Evolutionary conservation across 768 basidiomycete species (phyloP).

Genomic region (Amylocystis lapponica): DNA sequence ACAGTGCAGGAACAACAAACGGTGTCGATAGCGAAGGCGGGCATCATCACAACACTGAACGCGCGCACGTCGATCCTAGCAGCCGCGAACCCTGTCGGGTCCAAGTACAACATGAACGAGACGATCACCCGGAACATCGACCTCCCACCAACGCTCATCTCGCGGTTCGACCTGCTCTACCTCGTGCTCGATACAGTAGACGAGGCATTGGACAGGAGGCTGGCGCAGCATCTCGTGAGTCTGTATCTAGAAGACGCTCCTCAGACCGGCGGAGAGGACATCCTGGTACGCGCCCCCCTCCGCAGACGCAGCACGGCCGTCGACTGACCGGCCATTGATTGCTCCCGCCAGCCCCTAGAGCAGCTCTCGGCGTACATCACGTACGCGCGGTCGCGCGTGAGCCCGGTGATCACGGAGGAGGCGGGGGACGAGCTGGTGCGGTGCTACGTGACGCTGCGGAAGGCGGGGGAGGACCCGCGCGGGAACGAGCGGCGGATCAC

Average conservation of each 20-base stretch:
- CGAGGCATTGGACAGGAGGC: conserved; percentile 73
- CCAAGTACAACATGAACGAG: conserved; percentile 87
- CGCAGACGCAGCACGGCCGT: no score
- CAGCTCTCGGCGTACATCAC: conserved; percentile 93
- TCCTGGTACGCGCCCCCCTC: conserved; percentile 52
- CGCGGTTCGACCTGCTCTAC: conserved; percentile 94
- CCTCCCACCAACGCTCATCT: conserved; percentile 94
- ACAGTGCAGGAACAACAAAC: conserved; percentile 93
- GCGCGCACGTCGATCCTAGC: conserved; percentile 97
- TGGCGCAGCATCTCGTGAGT: conserved; percentile 90
- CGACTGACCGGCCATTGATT: no score
- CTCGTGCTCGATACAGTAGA: conserved; percentile 94
- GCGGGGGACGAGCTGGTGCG: conserved; percentile 81
- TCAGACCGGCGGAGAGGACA: conserved; percentile 55
- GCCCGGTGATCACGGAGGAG: conserved; percentile 81
- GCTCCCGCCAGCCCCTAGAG: conserved; percentile 62
- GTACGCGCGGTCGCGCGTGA: conserved; percentile 80
- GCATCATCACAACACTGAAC: conserved; percentile 97
- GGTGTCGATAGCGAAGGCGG: conserved; percentile 97
- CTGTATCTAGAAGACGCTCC: conserved; percentile 92
- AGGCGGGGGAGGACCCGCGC: conserved; percentile 85
- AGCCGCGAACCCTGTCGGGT: conserved; percentile 95
- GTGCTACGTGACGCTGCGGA: conserved; percentile 92
- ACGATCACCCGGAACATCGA: conserved; percentile 97
- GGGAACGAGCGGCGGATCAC: conserved; percentile 92